Base-by-base conservation (phyloP, 2,329 filamentous ascomycete species). In the Ascochyta fabae region DNA sequence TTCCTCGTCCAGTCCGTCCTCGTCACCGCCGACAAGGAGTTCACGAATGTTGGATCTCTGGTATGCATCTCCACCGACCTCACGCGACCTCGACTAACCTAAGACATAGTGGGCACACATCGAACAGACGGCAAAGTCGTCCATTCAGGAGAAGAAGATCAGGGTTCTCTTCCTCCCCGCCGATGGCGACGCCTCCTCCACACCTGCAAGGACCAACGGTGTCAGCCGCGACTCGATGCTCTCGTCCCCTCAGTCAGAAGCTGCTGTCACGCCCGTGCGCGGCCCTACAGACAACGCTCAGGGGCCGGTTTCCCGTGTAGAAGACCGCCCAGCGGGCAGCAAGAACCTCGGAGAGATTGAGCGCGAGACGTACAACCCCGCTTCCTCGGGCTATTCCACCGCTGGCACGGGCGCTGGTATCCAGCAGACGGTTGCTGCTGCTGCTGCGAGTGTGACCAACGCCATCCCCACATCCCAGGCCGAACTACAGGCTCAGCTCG, bases 1-100 rank as follows among this genome's bases (percentile, higher is more conserved):
- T 98, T 98, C 78, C 86, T 98, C 50, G 94, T 98, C 33, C 94
- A 98, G 79, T 96, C 93, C 24, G 91, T 96, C 44, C 83, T 87
- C 47, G 90, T 97, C 64, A 88, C 89, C 22, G 83, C 87, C 61
- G 91, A 96, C 71, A 91, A 92, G 79, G 92, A 96, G 70, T 91
- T 91, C 69, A 83, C 84, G 56, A 96, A 89, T 73, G 87, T 96
- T 60, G 84, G 88, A 44, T 85, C 90, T 41, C 91, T 97, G 71
- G 92, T 96, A 84, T 69, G 89, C 57, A 31, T 4, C 34, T 8
- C 31, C 24, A 23, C 15, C 9, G 2, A 22, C 27, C 22, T 31
- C 34, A 48, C 33, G n/a, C 47, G n/a, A 36, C 29, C 27, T 31
- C 31, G 8, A 39, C 59, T 67, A 54, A 68, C 38, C 31, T n/a